A percentile compares a stretch with the other conserved stretches of the same genome.
Conservation (phyloP, 2,329 filamentous ascomycete species). For the Scytalidium sp. region DNA sequence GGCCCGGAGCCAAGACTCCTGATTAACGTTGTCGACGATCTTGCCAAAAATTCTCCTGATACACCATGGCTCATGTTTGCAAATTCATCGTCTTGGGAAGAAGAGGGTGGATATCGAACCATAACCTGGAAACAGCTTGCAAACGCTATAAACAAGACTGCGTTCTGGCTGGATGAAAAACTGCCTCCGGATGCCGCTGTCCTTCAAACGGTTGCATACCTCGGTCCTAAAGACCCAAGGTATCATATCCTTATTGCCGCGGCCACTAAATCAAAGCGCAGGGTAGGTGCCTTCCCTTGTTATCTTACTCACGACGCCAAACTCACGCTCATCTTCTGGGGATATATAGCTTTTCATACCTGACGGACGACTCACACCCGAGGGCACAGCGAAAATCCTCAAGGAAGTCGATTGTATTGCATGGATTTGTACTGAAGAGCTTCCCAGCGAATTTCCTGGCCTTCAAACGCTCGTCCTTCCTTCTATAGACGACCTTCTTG, state of each 20-base stretch:
- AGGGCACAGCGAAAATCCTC: background rate
- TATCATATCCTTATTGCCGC: background rate
- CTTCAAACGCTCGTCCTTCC: background rate
- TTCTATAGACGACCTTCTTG: slow-evolving; percentile 1
- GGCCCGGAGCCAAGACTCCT: background rate
- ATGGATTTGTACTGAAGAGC: background rate
- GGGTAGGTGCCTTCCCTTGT: background rate
- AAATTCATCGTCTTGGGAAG: background rate
- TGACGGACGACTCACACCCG: background rate
- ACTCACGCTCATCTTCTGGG: background rate
- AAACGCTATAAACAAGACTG: slow-evolving; percentile 1
- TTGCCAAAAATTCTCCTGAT: background rate
- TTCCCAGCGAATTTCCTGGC: background rate
- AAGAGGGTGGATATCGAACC: background rate
- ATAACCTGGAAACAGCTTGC: slow-evolving; percentile 1
- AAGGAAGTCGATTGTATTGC: background rate
- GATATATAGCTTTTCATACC: background rate
- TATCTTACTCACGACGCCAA: too few relatives aligned
- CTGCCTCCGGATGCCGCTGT: background rate
- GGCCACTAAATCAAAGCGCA: background rate
- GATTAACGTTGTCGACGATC: background rate
- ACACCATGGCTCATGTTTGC: background rate
- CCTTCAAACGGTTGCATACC: background rate
- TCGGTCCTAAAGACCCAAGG: background rate
- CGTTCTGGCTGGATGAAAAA: slow-evolving; percentile 1